Evolutionary conservation across 495 filamentous ascomycete genomes (phyloP), one percentile per base, ranked within the genome.

Genomic region (Entonaema liquescens): DNA sequence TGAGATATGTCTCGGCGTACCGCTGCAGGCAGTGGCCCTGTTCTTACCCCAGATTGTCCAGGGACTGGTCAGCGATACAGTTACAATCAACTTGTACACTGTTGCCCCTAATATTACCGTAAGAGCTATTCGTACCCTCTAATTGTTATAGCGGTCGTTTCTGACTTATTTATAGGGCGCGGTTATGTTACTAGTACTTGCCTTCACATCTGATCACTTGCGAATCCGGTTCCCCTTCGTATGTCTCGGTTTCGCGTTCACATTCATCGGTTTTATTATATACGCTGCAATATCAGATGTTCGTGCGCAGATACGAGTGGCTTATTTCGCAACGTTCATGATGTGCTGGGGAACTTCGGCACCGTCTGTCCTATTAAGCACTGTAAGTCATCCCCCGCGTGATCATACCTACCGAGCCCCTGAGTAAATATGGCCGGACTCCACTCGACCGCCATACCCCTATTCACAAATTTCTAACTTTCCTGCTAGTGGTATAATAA

Each of bases 311-410:
- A 77, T 89, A 11, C 83, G 87, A 29, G 82, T 93, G 2, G 91
- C 90, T 2, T 94, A 94, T 64, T 93, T 91, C 61, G 90, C 91
- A 11, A 87, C 84, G 21, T 94, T 93, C 76, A 92, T 93, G 90
- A 93, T 94, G 90, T 90, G 88, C 15, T 93, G 91, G 90, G 86
- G 86, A 15, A 87, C 84, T 0, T 87, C 83, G n/a, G 85, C 84
- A 3, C 83, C 86, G 0, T 86, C 84, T 1, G 84, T 87, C 21
- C 76, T 89, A 15, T 72, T 88, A 13, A 84, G 83, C 11, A 85
- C 84, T 12, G 75, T 77, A 65, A 68, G 73, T 68, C 17, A 76
- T 69, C 64, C 76, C 62, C 58, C 21, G 55, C 23, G n/a, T n/a
- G n/a, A n/a, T n/a, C n/a, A n/a, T n/a, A n/a, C n/a, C n/a, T n/a